Evolutionary conservation across 177 flowering plant species (phyloP), one percentile per base, ranked within the genome.

Genomic region (Vitis hybrid): DNA sequence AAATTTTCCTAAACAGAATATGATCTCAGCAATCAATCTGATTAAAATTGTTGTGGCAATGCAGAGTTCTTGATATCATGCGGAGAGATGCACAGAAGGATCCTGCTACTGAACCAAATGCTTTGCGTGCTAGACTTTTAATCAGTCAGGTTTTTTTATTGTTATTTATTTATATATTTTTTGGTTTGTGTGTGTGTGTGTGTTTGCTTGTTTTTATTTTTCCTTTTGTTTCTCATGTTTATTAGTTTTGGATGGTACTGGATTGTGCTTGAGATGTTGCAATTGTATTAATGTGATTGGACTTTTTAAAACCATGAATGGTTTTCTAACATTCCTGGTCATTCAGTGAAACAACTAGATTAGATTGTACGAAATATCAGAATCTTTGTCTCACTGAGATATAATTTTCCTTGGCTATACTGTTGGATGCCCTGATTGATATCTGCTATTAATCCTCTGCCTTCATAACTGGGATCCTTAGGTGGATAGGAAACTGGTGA

Each of bases 401-500:
- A 21, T 5, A 40, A 17, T 35, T 9, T 13, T 62, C n/a, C 59
- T 12, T 66, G 18, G 30, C n/a, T 14, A 30, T 12, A 9, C 27
- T 24, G 27, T 24, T 0, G 27, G 27, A 24, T 24, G 27, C 27
- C 27, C 27, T 24, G 27, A 24, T 24, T 24, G 10, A n/a, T 65
- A 19, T 19, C 3, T 19, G 1, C 64, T 11, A 11, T 65, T 67
- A 21, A 68, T 62, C 15, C 12, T 67, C 52, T 11, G 11, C 32
- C 58, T 48, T 59, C 19, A 32, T 19, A 24, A 19, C 2, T 60
- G 66, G 57, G 55, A n/a, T 40, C 27, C 4, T 68, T 72, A 88
- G 90, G 91, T 87, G 64, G 90, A 88, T 60, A 75, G 94, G 57
- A 90, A 90, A 59, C 74, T 90, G 81, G 94, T 90, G 51, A 96